Base-by-base conservation (phyloP, 768 basidiomycete genomes). In the Favolaschia claudopus region DNA sequence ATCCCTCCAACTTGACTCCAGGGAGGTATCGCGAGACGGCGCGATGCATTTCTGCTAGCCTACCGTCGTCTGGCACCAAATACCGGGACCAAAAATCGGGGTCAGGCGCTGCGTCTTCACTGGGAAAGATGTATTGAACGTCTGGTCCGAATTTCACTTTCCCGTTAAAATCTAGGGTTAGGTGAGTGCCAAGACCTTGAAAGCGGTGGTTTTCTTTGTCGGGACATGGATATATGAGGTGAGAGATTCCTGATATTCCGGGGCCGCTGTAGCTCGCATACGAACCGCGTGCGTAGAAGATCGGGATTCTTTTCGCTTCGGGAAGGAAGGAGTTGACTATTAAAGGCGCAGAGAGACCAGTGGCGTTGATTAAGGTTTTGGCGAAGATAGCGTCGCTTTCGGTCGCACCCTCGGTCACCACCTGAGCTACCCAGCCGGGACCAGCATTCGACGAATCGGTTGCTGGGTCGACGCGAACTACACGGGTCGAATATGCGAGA, bases 101-200 rank as follows among this genome's bases (percentile, higher is more conserved):
- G 31, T 85, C 83, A 19, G 81, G 79, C 54, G 81, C 71, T 19
- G 71, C 67, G 24, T 83, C 82, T n/a, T n/a, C n/a, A n/a, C n/a
- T n/a, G 3, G 88, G 86, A 3, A 82, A 77, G 65, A 97, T 79
- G 91, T 92, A 93, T 70, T 97, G 90, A 15, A 97, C 81, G 69
- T 98, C 94, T 5, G 96, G 96, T 0, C 96, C 96, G 72, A 99
- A 99, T 28, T 87, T 85, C 49, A 98, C 83, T 60, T 91, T 89
- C 0, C 92, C 91, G 44, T 89, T 83, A 60, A 99, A 69, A 72
- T 95, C 93, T 38, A 98, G 76, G 25, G 94, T 95, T 24, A 98
- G 79, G 75, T 98, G 97, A 12, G 95, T 96, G 4, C 97, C 96
- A 7, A 98, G 81, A 4, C 92, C 91, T 58, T 92, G 89, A 69